phyloP scores from a whole-genome alignment of 208 protist species.

The Crithidia fasciculata region DNA sequence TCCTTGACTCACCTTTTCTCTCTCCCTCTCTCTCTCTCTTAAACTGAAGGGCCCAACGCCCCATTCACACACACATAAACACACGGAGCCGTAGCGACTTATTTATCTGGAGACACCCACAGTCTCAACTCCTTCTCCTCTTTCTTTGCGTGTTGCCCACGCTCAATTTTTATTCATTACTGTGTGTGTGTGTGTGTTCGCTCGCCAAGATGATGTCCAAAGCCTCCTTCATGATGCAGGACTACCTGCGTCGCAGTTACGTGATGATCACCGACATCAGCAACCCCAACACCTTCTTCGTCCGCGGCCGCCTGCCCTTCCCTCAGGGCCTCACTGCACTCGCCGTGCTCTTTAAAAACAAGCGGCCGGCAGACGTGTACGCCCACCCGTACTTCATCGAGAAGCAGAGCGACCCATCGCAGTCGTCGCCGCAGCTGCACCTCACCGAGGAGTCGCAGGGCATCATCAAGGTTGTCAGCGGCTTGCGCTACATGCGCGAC shows the following conservation, averaged over 20 bases:
- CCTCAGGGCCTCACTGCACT: constrained; percentile 72
- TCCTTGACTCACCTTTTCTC: no score
- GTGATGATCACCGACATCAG: constrained; percentile 67
- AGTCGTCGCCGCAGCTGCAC: constrained; percentile 85
- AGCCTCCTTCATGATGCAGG: constrained; percentile 84
- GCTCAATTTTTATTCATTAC: no score
- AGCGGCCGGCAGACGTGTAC: constrained; percentile 74
- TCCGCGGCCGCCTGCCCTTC: constrained; percentile 72
- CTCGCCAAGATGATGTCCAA: constrained; percentile 80
- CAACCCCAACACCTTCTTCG: constrained; percentile 63
- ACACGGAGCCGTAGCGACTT: no score
- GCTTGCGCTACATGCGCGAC: constrained; percentile 86
- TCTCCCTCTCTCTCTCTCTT: no score
- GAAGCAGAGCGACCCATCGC: constrained; percentile 82
- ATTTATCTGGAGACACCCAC: background rate
- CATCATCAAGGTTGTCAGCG: constrained; percentile 82
- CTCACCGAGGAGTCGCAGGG: constrained; percentile 87
- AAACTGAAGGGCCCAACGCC: no score
- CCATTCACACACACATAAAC: no score
- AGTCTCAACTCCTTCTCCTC: constrained; percentile 8
- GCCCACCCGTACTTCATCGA: constrained; percentile 89
- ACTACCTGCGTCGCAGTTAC: constrained; percentile 73
- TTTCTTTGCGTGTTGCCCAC: no score
- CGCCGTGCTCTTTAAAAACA: constrained; percentile 60
- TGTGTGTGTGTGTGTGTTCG: background rate